These are phyloP conservation scores for Verbascum thapsus DNA, from an alignment of 257 asterid species.

Conservation along the genomic window DNA sequence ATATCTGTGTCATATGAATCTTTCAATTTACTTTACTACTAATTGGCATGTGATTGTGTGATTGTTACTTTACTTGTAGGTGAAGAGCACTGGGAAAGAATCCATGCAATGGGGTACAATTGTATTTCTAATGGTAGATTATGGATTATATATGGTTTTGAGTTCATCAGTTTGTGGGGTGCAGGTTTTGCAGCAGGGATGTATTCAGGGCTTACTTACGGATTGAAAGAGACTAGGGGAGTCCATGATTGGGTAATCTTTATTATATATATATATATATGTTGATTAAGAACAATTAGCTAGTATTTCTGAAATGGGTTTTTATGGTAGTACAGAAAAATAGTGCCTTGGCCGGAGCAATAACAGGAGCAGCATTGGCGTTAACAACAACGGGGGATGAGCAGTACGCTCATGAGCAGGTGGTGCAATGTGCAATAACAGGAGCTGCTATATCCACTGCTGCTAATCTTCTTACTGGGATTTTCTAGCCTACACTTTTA, in stretches of 20 bases:
- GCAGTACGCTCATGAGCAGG: constrained; percentile 69
- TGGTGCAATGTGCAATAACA: constrained; percentile 80
- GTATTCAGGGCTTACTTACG: constrained; percentile 90
- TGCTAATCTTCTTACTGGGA: constrained; percentile 83
- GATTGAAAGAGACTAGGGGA: constrained; percentile 85
- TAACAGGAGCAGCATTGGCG: constrained; percentile 86
- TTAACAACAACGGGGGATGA: constrained; percentile 63
- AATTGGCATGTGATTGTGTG: not conserved
- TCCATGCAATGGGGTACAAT: constrained; percentile 89
- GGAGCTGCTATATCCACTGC: constrained; percentile 95
- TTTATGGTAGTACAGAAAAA: constrained; percentile 58
- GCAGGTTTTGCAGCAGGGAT: constrained; percentile 92
- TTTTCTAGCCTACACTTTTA: constrained; percentile 42
- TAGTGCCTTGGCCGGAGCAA: constrained; percentile 88
- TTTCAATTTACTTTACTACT: too few relatives aligned
- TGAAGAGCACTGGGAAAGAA: constrained; percentile 85
- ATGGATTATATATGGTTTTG: too few relatives aligned
- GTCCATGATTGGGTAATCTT: constrained; percentile 94
- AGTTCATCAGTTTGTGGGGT: not conserved
- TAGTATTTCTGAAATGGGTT: too few relatives aligned
- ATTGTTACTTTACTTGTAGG: constrained; percentile 38
- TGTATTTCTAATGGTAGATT: too few relatives aligned
- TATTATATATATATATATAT: too few relatives aligned
- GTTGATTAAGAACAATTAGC: too few relatives aligned
- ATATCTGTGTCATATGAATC: too few relatives aligned